Evolutionary conservation across 139 green algal genomes (phyloP).

Genomic region (Desmodesmus armatus): DNA sequence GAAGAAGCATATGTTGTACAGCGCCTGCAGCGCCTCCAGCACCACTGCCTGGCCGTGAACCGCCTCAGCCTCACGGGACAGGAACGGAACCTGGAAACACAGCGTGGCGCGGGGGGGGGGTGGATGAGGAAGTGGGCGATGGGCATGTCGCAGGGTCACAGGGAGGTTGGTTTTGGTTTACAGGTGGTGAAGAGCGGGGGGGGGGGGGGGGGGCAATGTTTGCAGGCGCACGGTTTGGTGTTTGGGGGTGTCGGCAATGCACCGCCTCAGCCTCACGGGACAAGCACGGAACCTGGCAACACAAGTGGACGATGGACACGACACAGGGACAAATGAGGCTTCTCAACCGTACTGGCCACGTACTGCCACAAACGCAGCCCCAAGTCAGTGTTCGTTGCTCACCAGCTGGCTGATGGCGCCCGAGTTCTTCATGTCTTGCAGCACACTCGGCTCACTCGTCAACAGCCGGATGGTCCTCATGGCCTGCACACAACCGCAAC

Average conservation of each 20-base stretch:
- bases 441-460: constrained; percentile 52
- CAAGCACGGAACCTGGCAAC: constrained; percentile 62
- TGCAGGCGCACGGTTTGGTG: too few relatives aligned
- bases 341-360: neutral
- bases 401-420: constrained; percentile 65
- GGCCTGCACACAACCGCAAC: constrained; percentile 46
- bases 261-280: constrained; percentile 15
- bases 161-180: too few relatives aligned
- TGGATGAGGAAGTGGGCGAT: too few relatives aligned
- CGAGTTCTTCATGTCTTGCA: constrained; percentile 66
- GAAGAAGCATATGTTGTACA: constrained; percentile 88
- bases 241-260: too few relatives aligned
- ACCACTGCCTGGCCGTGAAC: constrained; percentile 52
- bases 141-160: too few relatives aligned
- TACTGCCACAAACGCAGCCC: neutral
- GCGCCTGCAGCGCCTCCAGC: constrained; percentile 73
- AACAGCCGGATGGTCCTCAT: constrained; percentile 65
- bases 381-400: neutral
- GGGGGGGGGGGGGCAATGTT: too few relatives aligned
- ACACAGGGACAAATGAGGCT: neutral
- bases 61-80: constrained; percentile 44
- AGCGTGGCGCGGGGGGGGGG: too few relatives aligned
- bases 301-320: too few relatives aligned
- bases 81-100: constrained; percentile 57
- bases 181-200: too few relatives aligned